These are phyloP conservation scores for Lepidium africanum DNA, from an alignment of 345 rosid genomes.

Conservation along the genomic window DNA sequence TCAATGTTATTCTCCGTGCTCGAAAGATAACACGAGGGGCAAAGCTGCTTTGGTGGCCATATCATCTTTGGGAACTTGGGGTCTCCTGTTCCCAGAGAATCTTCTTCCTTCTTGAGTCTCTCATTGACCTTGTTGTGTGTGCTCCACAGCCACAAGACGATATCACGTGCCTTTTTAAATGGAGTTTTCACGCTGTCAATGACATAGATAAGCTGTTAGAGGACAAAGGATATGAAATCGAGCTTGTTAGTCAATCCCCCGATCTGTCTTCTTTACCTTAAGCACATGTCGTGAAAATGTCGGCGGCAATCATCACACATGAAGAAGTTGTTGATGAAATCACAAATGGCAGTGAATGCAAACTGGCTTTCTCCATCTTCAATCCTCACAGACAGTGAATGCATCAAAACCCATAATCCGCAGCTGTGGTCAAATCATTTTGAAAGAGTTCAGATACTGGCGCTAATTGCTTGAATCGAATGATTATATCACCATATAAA, in stretches of 20 bases:
- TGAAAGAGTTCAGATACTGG: neutral
- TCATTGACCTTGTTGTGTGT: slow-evolving; percentile 83
- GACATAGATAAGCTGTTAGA: slow-evolving; percentile 12
- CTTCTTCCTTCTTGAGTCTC: slow-evolving; percentile 76
- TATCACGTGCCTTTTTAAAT: slow-evolving; percentile 60
- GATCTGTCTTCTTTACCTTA: slow-evolving; percentile 46
- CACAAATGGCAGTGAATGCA: slow-evolving; percentile 69
- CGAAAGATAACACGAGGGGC: slow-evolving; percentile 61
- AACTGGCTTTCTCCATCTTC: slow-evolving; percentile 87
- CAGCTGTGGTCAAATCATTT: slow-evolving; percentile 52
- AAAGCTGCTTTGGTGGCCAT: slow-evolving; percentile 94
- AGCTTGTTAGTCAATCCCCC: neutral
- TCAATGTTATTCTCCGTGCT: slow-evolving; percentile 24
- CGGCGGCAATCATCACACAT: slow-evolving; percentile 92
- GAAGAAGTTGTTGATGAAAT: slow-evolving; percentile 84
- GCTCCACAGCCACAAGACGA: slow-evolving; percentile 89
- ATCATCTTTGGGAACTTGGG: slow-evolving; percentile 83
- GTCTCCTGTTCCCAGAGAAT: slow-evolving; percentile 68
- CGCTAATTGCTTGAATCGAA: neutral
- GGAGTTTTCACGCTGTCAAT: slow-evolving; percentile 59
- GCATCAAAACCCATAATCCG: slow-evolving; percentile 91
- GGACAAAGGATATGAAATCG: neutral
- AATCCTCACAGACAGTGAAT: slow-evolving; percentile 85
- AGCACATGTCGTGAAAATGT: slow-evolving; percentile 84
- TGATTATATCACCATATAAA: neutral